Conservation (phyloP, 805 yeast species). For the Candida verbasci region DNA sequence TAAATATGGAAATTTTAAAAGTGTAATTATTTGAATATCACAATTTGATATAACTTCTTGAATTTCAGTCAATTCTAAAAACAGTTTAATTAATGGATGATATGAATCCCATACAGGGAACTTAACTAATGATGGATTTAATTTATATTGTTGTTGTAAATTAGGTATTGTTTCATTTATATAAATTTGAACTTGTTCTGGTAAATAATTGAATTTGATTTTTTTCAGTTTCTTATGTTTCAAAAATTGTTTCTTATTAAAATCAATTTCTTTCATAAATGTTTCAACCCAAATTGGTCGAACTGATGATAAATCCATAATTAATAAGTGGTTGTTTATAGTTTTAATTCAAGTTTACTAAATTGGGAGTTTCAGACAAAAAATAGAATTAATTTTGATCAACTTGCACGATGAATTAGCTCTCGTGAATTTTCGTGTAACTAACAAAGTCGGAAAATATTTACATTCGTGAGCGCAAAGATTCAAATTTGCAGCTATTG, state of each 20-base stretch:
- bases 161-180: not conserved
- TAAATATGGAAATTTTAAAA: not conserved
- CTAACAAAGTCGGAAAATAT: no score
- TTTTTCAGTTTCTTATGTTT: not conserved
- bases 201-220: not conserved
- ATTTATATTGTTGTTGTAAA: not conserved
- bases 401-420: no score
- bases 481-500: no score
- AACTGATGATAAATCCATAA: not conserved
- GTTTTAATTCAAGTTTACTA: no score
- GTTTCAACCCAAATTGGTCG: not conserved
- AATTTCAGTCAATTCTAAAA: not conserved
- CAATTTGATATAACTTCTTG: not conserved
- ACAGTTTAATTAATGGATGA: slow-evolving; percentile 2
- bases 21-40: not conserved
- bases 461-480: no score
- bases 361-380: not conserved
- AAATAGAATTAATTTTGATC: not conserved
- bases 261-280: not conserved
- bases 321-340: no score
- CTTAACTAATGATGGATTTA: not conserved
- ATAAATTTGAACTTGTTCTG: not conserved
- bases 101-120: not conserved
- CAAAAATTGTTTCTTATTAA: not conserved
- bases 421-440: no score